These are phyloP conservation scores for Telfairia occidentalis DNA, from an alignment of 331 rosid species.

Conservation along the genomic window DNA sequence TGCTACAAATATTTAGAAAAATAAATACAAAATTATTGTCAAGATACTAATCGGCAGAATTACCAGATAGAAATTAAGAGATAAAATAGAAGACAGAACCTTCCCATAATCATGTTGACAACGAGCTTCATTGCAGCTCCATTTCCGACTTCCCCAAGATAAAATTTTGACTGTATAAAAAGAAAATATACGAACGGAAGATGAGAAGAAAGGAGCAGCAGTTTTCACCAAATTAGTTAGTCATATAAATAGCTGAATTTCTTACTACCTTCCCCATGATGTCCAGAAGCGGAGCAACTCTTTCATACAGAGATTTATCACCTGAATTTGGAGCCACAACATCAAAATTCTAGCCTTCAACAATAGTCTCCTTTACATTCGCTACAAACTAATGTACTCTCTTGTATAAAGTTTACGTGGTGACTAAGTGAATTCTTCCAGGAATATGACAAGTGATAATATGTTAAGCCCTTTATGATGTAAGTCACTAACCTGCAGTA, in stretches of 20 bases:
- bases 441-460: not conserved
- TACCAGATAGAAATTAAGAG: not conserved
- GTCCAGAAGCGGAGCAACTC: constrained; percentile 53
- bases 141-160: constrained; percentile 82
- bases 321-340: constrained; percentile 35
- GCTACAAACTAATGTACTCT: not conserved
- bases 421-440: not conserved
- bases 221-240: not conserved
- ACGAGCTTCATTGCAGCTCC: constrained; percentile 98
- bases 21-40: not conserved
- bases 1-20: constrained; percentile 30
- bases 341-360: constrained; percentile 2
- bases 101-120: constrained; percentile 97
- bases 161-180: constrained; percentile 51
- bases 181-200: not conserved
- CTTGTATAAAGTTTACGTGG: not conserved
- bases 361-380: not conserved
- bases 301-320: constrained; percentile 63
- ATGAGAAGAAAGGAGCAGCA: not conserved
- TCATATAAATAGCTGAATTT: not conserved
- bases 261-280: constrained; percentile 83
- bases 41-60: not conserved
- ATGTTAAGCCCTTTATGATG: not conserved
- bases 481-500: constrained; percentile 74
- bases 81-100: constrained; percentile 31